Conservation (phyloP, 2,329 filamentous ascomycete genomes). For the Camillea tinctor region DNA sequence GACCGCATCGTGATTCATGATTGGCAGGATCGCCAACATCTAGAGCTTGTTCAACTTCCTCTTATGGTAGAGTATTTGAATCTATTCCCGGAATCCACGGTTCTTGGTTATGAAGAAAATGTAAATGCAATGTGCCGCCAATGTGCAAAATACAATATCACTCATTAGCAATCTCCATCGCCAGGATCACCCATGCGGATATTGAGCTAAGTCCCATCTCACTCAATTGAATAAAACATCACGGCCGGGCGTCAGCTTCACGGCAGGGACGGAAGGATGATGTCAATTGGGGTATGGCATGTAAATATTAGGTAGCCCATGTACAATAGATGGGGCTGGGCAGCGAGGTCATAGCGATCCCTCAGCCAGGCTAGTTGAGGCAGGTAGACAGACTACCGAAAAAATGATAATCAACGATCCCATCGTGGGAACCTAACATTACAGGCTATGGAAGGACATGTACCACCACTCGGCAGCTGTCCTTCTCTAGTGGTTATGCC, state of each 20-base stretch:
- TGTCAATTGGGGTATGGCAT: neutral
- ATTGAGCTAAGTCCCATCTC: neutral
- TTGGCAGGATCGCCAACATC: neutral
- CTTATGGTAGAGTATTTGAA: neutral
- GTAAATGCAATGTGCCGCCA: too few relatives aligned
- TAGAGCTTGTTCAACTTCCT: neutral
- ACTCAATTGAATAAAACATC: neutral
- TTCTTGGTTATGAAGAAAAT: too few relatives aligned
- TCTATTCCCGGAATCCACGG: too few relatives aligned
- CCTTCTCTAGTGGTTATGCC: neutral
- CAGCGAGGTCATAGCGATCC: neutral
- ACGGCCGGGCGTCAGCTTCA: neutral
- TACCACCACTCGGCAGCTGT: neutral
- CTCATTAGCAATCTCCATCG: neutral
- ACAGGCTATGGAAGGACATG: neutral
- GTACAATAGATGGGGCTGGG: neutral
- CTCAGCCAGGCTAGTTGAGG: neutral
- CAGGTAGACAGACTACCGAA: neutral
- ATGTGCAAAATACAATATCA: neutral
- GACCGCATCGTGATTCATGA: neutral
- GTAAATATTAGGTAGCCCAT: neutral
- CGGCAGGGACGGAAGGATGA: neutral
- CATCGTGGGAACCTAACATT: neutral
- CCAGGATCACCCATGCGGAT: neutral
- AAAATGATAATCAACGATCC: neutral